Evolutionary conservation across 2,329 filamentous ascomycete genomes (phyloP).

Genomic region (Aspergillus sp.): DNA sequence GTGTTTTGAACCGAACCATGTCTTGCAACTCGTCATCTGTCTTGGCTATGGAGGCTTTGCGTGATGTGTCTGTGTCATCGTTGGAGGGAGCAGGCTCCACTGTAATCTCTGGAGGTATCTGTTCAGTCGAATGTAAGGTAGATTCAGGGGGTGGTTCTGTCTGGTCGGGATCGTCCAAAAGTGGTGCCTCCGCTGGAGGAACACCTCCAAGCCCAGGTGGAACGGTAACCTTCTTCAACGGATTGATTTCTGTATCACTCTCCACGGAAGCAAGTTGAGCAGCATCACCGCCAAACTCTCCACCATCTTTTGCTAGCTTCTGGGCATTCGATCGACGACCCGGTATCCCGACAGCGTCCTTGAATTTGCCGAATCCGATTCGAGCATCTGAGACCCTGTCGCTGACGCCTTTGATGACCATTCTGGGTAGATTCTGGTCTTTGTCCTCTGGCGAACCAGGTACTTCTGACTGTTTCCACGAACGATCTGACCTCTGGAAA

Average conservation of each 20-base stretch:
- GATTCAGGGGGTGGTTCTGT: conserved; percentile 15
- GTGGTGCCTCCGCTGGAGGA: conserved; percentile 24
- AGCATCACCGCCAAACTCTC: conserved; percentile 35
- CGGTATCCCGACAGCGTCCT: conserved; percentile 69
- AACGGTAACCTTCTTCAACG: conserved; percentile 16
- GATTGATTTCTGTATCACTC: conserved; percentile 32
- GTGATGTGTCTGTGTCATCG: conserved; percentile 24
- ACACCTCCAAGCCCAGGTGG: conserved; percentile 25
- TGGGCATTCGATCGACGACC: conserved; percentile 52
- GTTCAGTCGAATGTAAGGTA: conserved; percentile 21
- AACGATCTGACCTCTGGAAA: conserved; percentile 35
- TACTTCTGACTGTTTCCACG: conserved; percentile 37
- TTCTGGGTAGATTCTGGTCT: conserved; percentile 60
- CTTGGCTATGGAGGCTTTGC: conserved; percentile 21
- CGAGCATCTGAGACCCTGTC: conserved; percentile 79
- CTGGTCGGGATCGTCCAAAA: conserved; percentile 22
- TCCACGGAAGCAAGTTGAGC: conserved; percentile 34
- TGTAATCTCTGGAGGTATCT: conserved; percentile 38
- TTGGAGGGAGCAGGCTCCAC: conserved; percentile 33
- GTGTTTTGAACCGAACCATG: conserved; percentile 34
- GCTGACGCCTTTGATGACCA: conserved; percentile 78
- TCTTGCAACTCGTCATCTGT: conserved; percentile 35
- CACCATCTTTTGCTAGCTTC: conserved; percentile 41
- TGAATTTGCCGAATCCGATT: conserved; percentile 81
- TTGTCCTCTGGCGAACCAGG: conserved; percentile 39